Percentiles rank a stretch among this genome's conserved stretches.
These are phyloP conservation scores for Fraxinus baroniana DNA, from an alignment of 305 asterid species.

Conservation along the genomic window DNA sequence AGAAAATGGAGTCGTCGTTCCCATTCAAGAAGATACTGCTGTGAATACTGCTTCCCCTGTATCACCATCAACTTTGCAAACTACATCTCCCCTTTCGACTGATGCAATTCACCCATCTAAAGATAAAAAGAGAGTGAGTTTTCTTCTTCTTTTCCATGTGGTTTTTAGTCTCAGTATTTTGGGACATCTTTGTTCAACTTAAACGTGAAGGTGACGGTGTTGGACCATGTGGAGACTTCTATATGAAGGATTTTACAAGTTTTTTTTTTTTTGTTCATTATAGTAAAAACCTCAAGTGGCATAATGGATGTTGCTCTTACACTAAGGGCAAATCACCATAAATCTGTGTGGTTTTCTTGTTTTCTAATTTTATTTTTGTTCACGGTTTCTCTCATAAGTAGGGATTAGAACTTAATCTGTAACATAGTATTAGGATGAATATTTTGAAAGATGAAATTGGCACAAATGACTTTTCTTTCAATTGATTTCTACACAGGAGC, in stretches of 20 bases:
- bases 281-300: not conserved
- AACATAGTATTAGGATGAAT: not conserved
- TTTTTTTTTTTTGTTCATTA: too few relatives aligned
- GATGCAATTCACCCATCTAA: constrained; percentile 36
- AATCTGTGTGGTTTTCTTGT: not conserved
- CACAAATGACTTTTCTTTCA: not conserved
- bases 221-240: not conserved
- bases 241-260: not conserved
- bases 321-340: not conserved
- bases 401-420: not conserved
- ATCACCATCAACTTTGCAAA: constrained; percentile 23
- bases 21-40: constrained; percentile 38
- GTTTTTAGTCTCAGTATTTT: not conserved
- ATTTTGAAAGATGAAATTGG: not conserved
- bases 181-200: not conserved
- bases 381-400: not conserved
- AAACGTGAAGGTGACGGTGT: not conserved
- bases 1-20: constrained; percentile 42
- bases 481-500: not conserved
- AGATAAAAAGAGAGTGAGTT: constrained; percentile 41
- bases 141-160: not conserved
- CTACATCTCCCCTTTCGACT: not conserved
- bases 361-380: not conserved
- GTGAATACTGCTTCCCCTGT: constrained; percentile 23
- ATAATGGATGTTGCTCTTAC: not conserved